phyloP scores from a whole-genome alignment of 192 early-diverging fungal species.

The Cladochytrium replicatum region DNA sequence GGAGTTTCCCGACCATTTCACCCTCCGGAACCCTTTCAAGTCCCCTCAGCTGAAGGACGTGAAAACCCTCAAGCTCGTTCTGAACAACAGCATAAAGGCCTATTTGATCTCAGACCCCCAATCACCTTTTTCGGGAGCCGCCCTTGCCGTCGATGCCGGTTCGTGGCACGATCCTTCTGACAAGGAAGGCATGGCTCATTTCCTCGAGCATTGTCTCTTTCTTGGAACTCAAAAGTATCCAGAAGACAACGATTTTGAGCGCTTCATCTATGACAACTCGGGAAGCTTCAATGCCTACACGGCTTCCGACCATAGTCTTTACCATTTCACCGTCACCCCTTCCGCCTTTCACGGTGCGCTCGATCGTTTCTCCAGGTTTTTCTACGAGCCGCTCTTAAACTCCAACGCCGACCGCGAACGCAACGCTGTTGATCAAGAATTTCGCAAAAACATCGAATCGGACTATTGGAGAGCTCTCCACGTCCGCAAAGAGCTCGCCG shows the following conservation, averaged over 20 bases:
- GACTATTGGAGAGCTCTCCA: slow-evolving; percentile 29
- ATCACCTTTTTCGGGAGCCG: slow-evolving; percentile 19
- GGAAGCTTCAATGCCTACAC: slow-evolving; percentile 34
- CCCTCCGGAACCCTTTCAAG: too few species aligned
- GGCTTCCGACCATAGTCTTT: slow-evolving; percentile 28
- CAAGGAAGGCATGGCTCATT: slow-evolving; percentile 26
- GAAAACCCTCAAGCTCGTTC: slow-evolving; percentile 11
- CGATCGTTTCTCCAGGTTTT: slow-evolving; percentile 32
- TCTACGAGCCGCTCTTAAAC: slow-evolving; percentile 36
- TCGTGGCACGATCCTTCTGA: slow-evolving; percentile 13
- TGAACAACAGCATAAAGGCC: slow-evolving; percentile 24
- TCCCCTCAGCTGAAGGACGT: slow-evolving; percentile 16
- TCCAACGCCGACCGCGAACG: slow-evolving; percentile 28
- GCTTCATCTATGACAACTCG: slow-evolving; percentile 26
- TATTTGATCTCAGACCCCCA: slow-evolving; percentile 22
- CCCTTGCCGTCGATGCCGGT: slow-evolving; percentile 27
- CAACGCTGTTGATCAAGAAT: slow-evolving; percentile 38
- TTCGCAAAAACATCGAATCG: slow-evolving; percentile 23
- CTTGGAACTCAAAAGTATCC: slow-evolving; percentile 32
- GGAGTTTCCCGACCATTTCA: too few species aligned
- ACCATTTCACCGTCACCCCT: slow-evolving; percentile 22
- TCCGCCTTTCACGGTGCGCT: slow-evolving; percentile 31
- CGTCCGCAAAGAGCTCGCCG: slow-evolving; percentile 23
- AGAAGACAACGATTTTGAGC: slow-evolving; percentile 24
- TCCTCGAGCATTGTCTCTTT: slow-evolving; percentile 34